Evolutionary conservation across 768 basidiomycete species (phyloP).

Genomic region (Russula sp.): DNA sequence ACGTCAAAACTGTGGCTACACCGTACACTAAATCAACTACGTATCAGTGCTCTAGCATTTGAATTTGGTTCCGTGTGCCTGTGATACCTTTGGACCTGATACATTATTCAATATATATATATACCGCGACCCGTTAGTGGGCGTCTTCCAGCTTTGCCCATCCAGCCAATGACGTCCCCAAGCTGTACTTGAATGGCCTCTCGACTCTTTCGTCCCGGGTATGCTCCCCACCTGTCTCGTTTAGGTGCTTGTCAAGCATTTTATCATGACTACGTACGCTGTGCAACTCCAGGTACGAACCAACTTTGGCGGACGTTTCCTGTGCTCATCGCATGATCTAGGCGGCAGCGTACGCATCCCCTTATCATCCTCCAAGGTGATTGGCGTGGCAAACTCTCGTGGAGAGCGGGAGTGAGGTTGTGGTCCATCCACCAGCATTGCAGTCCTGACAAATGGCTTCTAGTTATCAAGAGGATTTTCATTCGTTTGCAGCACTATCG

Average conservation of each 20-base stretch:
- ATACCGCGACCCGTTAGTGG: not conserved
- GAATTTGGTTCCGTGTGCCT: no score
- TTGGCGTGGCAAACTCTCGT: conserved; percentile 69
- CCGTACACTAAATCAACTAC: no score
- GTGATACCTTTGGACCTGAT: no score
- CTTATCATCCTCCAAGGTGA: conserved; percentile 67
- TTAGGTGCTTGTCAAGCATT: conserved; percentile 15
- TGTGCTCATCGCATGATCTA: conserved; percentile 27
- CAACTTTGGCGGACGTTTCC: not conserved
- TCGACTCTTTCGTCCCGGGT: conserved; percentile 1
- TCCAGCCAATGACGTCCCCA: not conserved
- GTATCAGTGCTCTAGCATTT: no score
- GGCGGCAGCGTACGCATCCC: conserved; percentile 65
- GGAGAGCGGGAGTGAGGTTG: conserved; percentile 61
- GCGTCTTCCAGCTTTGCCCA: not conserved
- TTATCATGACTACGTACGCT: conserved; percentile 71
- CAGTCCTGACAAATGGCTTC: conserved; percentile 15
- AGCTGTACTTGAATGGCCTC: conserved; percentile 15
- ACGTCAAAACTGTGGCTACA: not conserved
- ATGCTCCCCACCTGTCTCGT: not conserved
- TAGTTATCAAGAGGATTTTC: conserved; percentile 89
- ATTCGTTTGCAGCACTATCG: conserved; percentile 68
- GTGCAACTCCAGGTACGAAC: conserved; percentile 37
- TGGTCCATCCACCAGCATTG: not conserved
- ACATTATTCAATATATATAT: no score